Percentiles rank a stretch among this genome's conserved stretches.
These are phyloP conservation scores for Hydnum rufescens DNA, from an alignment of 768 basidiomycete genomes.

Conservation along the genomic window DNA sequence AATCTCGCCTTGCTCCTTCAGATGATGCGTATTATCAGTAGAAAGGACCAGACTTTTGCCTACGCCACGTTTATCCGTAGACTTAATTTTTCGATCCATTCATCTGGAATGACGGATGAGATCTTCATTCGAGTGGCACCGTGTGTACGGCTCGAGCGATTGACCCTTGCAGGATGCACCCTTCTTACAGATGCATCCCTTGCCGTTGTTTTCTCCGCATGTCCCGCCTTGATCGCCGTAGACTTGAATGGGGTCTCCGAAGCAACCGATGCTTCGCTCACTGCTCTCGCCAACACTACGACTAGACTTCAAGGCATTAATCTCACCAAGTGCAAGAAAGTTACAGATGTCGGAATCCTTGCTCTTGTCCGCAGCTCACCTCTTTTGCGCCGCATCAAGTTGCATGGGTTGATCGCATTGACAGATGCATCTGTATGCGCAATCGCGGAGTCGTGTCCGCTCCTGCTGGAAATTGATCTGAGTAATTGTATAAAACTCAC, in stretches of 20 bases:
- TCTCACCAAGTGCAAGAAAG: slow-evolving; percentile 57
- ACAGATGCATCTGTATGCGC: slow-evolving; percentile 61
- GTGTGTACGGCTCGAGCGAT: slow-evolving; percentile 69
- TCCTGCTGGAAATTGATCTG: slow-evolving; percentile 88
- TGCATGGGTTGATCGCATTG: slow-evolving; percentile 53
- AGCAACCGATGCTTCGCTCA: slow-evolving; percentile 51
- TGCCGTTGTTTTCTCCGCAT: slow-evolving; percentile 39
- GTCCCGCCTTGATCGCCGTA: slow-evolving; percentile 64
- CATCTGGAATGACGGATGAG: slow-evolving; percentile 48
- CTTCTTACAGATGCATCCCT: slow-evolving; percentile 46
- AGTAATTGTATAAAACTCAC: slow-evolving; percentile 64
- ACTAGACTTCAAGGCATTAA: slow-evolving; percentile 81
- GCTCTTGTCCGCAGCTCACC: slow-evolving; percentile 59
- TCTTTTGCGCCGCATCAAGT: slow-evolving; percentile 72
- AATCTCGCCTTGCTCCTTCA: slow-evolving; percentile 50
- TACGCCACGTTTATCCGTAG: slow-evolving; percentile 79
- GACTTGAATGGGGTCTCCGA: slow-evolving; percentile 59
- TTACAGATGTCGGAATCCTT: slow-evolving; percentile 59
- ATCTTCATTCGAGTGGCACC: slow-evolving; percentile 47
- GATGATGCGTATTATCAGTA: slow-evolving; percentile 52
- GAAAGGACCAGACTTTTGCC: slow-evolving; percentile 53
- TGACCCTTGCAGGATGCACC: slow-evolving; percentile 69
- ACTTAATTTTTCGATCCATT: slow-evolving; percentile 68
- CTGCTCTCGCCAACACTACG: slow-evolving; percentile 48
- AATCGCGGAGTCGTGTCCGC: slow-evolving; percentile 58